Evolutionary conservation across 1,139 yeast genomes (phyloP), one percentile per base, ranked within the genome.

Genomic region (Saccharomyces hybrid): DNA sequence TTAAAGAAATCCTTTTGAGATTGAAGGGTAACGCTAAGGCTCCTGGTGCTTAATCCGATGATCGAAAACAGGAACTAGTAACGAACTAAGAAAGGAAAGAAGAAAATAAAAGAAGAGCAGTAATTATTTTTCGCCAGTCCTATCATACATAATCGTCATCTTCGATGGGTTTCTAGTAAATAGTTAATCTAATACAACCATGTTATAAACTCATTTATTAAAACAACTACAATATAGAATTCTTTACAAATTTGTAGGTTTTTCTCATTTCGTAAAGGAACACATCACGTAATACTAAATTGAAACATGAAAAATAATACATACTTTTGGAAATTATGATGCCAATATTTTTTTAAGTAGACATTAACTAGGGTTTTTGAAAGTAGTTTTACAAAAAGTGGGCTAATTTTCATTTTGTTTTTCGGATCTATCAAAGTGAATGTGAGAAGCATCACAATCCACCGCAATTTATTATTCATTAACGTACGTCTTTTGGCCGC

Each of bases 1-100:
- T 20, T 20, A 20, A 20, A 20, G 23, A 20, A 20, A 20, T 20
- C 23, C 23, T 20, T 62, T 73, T 77, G 59, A 82, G 82, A 50
- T 76, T 86, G 61, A 81, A 83, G 72, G 88, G 86, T 51, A 88
- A 87, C 63, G 79, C 79, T 50, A 76, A 78, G 56, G 89, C 80
- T 38, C 96, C 96, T 14, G 95, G 95, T 49, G 86, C 86, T 32
- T 81, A 77, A 56, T 8, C 23, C 11, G 42, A 48, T 44, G 16
- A 25, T 25, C 25, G 26, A 14, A 16, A 23, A 47, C 50, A 47
- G 42, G 32, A 5, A 34, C 38, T 31, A 50, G n/a, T 41, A 48
- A 42, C 20, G 28, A n/a, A 28, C 11, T 46, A n/a, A 46, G 16
- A 46, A 26, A 7, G 9, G 13, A 23, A 23, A 4, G 16, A 46